A percentile compares a stretch with the other conserved stretches of the same genome.
These are phyloP conservation scores for Dryadomyces sulphureus DNA, from an alignment of 2,329 filamentous ascomycete species.

Conservation along the genomic window DNA sequence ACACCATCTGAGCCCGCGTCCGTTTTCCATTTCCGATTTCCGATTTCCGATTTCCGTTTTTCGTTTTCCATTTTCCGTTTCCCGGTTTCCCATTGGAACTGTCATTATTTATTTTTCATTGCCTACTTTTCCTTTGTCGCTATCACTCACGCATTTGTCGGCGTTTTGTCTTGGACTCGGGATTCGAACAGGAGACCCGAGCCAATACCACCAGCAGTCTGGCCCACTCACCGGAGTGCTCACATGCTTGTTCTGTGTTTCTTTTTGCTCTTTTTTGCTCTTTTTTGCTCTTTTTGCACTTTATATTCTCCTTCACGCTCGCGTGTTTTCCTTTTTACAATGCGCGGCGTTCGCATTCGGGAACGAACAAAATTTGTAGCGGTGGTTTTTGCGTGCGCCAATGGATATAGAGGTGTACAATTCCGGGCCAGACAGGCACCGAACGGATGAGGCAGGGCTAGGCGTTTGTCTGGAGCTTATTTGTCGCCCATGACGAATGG, in stretches of 20 bases:
- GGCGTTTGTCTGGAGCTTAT: not conserved
- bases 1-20: too few relatives aligned
- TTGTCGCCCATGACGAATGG: not conserved
- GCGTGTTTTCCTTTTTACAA: too few relatives aligned
- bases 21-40: not conserved
- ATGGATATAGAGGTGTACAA: constrained; percentile 9
- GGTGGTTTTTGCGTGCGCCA: not conserved
- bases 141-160: not conserved
- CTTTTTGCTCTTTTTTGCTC: not conserved
- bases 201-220: constrained; percentile 10
- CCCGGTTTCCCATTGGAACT: not conserved
- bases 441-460: not conserved
- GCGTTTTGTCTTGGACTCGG: not conserved
- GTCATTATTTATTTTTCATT: not conserved
- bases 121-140: not conserved
- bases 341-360: constrained; percentile 1
- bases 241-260: constrained; percentile 1
- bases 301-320: too few relatives aligned
- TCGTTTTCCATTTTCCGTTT: not conserved
- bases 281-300: not conserved
- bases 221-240: constrained; percentile 2
- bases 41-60: too few relatives aligned
- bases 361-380: not conserved
- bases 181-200: not conserved
- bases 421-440: constrained; percentile 4